Percentiles rank a stretch among this genome's conserved stretches.
Conservation (phyloP, 129 eudicot species). For the Artemisia argyi region DNA sequence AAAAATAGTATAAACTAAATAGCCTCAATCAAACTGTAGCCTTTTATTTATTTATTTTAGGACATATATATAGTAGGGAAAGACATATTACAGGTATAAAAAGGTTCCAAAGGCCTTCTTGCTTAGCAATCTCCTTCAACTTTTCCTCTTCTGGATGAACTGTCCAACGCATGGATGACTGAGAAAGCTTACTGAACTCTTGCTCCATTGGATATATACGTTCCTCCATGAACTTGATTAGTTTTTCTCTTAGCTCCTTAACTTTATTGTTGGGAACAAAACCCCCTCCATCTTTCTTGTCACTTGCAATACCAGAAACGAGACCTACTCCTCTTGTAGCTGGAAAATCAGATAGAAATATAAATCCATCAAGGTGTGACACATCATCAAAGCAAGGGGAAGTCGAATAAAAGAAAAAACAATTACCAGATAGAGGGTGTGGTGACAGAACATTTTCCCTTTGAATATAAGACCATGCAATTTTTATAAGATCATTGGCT, state of each 20-base stretch:
- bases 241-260: conserved; percentile 56
- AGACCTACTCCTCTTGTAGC: conserved; percentile 39
- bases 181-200: conserved; percentile 70
- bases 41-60: background rate
- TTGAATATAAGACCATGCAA: conserved; percentile 77
- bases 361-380: background rate
- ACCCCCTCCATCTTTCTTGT: conserved; percentile 50
- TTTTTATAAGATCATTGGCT: conserved; percentile 62
- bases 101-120: conserved; percentile 95
- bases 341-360: conserved; percentile 22
- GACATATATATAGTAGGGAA: conserved; percentile 1
- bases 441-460: conserved; percentile 68
- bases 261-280: conserved; percentile 71
- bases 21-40: conserved; percentile 2
- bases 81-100: conserved; percentile 72
- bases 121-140: conserved; percentile 79
- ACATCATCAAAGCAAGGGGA: background rate
- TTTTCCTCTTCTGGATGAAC: conserved; percentile 91
- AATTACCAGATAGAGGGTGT: conserved; percentile 71
- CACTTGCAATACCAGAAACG: conserved; percentile 25
- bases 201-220: conserved; percentile 79
- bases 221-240: conserved; percentile 77
- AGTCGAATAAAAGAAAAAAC: background rate
- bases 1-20: conserved; percentile 1
- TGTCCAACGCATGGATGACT: conserved; percentile 75